Evolutionary conservation across 768 basidiomycete species (phyloP).

Genomic region (Tricholoma hemisulphureum): DNA sequence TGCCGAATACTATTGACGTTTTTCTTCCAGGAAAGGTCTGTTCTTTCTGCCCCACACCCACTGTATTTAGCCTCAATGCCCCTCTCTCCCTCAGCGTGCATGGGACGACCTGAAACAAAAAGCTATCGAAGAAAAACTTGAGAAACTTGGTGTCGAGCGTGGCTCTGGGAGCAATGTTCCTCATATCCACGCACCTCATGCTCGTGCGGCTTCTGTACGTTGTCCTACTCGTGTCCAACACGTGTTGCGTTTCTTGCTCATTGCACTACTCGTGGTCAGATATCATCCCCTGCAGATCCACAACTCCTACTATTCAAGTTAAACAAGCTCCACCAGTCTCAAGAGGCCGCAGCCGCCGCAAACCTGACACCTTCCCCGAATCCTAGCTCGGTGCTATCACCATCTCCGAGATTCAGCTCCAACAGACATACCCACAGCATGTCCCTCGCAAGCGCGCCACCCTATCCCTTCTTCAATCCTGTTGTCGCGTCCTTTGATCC

Average conservation of each 20-base stretch:
- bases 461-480: slow-evolving; percentile 35
- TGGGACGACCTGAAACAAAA: slow-evolving; percentile 74
- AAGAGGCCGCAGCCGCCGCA: slow-evolving; percentile 47
- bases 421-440: slow-evolving; percentile 71
- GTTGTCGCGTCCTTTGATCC: slow-evolving; percentile 53
- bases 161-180: slow-evolving; percentile 53
- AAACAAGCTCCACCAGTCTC: slow-evolving; percentile 78
- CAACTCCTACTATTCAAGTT: slow-evolving; percentile 78
- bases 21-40: slow-evolving; percentile 80
- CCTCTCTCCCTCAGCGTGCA: slow-evolving; percentile 45
- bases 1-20: slow-evolving; percentile 75
- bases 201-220: slow-evolving; percentile 81
- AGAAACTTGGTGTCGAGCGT: slow-evolving; percentile 76
- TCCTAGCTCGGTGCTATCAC: slow-evolving; percentile 48
- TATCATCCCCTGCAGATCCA: slow-evolving; percentile 89
- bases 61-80: slow-evolving; percentile 12
- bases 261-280: slow-evolving; percentile 42
- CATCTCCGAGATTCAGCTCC: slow-evolving; percentile 50
- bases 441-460: slow-evolving; percentile 64
- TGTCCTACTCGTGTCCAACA: slow-evolving; percentile 19
- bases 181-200: slow-evolving; percentile 72
- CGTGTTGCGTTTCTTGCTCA: slow-evolving; percentile 14
- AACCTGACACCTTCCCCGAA: slow-evolving; percentile 69
- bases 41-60: slow-evolving; percentile 1
- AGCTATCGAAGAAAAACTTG: slow-evolving; percentile 78